Evolutionary conservation across 805 yeast genomes (phyloP).

Genomic region (Candida coquimbonensis): DNA sequence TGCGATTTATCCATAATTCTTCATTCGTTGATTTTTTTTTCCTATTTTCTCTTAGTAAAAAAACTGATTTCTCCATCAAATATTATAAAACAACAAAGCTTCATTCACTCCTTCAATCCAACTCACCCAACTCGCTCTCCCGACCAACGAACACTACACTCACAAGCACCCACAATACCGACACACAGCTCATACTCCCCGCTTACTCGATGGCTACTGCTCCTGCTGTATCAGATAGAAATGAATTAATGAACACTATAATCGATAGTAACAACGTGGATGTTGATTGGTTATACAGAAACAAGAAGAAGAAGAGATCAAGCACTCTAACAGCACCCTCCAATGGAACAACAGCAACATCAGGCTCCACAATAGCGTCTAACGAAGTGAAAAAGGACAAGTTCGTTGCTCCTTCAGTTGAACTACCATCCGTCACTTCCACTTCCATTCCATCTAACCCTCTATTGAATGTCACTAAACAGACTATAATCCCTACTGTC

Average conservation of each 20-base stretch:
- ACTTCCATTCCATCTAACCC: neutral
- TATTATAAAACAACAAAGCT: no score
- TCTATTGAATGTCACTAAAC: neutral
- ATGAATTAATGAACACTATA: neutral
- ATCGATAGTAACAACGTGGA: constrained; percentile 32
- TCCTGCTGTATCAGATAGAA: neutral
- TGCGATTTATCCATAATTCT: no score
- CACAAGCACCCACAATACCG: neutral
- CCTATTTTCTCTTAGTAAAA: no score
- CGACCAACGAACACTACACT: neutral
- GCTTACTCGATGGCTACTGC: neutral
- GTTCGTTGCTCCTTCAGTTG: no score
- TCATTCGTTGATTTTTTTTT: no score
- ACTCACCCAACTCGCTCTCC: no score
- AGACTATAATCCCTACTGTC: neutral
- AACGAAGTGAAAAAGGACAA: no score
- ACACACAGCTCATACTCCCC: neutral
- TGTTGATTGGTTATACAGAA: constrained; percentile 80
- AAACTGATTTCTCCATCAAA: no score
- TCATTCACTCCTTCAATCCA: no score
- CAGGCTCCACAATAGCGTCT: no score
- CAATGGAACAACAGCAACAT: no score
- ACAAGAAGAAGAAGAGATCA: constrained; percentile 44
- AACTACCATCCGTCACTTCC: neutral
- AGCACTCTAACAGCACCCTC: neutral